phyloP scores from a whole-genome alignment of 352 stramenopile species.

The Phytophthora tubulina region DNA sequence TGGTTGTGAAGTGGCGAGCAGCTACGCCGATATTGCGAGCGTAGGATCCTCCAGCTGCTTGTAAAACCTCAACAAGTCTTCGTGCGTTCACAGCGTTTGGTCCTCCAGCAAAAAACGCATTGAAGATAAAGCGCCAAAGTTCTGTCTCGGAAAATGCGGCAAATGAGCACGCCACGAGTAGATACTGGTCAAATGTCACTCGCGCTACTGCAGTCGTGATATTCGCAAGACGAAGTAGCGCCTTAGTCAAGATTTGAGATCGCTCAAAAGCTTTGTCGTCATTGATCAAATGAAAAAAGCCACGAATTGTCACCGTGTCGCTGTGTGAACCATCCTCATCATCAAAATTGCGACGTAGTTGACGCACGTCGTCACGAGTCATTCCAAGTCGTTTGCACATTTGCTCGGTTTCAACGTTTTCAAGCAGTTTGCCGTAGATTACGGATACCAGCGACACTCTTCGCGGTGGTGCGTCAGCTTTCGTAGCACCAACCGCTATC shows the following conservation, averaged over 20 bases:
- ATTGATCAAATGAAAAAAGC: constrained; percentile 72
- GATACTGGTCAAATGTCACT: constrained; percentile 68
- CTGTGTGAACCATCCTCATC: constrained; percentile 46
- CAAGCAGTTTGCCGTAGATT: constrained; percentile 30
- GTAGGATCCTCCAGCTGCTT: constrained; percentile 53
- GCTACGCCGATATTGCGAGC: constrained; percentile 57
- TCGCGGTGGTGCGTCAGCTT: neutral
- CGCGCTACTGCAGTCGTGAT: constrained; percentile 33
- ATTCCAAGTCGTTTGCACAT: constrained; percentile 53
- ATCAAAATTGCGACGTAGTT: constrained; percentile 50
- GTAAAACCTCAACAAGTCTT: constrained; percentile 51
- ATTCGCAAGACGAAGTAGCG: constrained; percentile 50
- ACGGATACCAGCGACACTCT: constrained; percentile 20
- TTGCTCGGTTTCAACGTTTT: constrained; percentile 38
- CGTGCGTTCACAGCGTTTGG: constrained; percentile 43
- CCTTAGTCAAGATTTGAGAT: constrained; percentile 50
- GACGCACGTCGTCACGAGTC: constrained; percentile 39
- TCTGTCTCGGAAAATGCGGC: constrained; percentile 55
- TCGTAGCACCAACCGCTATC: constrained; percentile 25
- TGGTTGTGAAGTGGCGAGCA: constrained; percentile 48
- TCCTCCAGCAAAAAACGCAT: constrained; percentile 51
- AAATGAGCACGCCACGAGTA: constrained; percentile 61
- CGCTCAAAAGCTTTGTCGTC: constrained; percentile 47
- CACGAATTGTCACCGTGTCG: constrained; percentile 48
- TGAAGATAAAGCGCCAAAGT: constrained; percentile 70